phyloP scores from a whole-genome alignment of 192 early-diverging fungal species.

The Coemansia sp. region DNA sequence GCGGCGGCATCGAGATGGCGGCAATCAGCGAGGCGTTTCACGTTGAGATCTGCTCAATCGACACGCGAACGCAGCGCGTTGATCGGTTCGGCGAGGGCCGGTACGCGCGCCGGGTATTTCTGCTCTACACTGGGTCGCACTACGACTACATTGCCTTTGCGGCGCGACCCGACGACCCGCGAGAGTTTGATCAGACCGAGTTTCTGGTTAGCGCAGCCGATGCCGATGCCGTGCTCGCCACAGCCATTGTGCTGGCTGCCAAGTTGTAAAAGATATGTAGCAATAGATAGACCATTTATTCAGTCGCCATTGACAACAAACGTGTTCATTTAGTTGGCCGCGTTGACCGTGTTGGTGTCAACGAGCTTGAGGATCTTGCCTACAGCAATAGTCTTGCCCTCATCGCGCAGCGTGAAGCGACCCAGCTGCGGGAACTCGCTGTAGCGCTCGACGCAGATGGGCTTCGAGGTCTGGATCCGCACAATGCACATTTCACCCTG shows the following conservation, averaged over 20 bases:
- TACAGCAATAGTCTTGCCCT: conserved; percentile 82
- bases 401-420: conserved; percentile 97
- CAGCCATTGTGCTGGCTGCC: conserved; percentile 20
- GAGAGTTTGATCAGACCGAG: conserved; percentile 60
- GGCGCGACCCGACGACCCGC: conserved; percentile 19
- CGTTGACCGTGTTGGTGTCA: background rate
- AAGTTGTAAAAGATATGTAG: conserved; percentile 1
- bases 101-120: conserved; percentile 40
- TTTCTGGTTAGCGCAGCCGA: conserved; percentile 36
- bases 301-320: no score
- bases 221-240: conserved; percentile 9
- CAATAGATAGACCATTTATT: no score
- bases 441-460: conserved; percentile 85
- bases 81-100: conserved; percentile 62
- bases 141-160: conserved; percentile 66
- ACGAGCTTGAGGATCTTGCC: conserved; percentile 87
- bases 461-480: conserved; percentile 68
- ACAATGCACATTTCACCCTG: conserved; percentile 87
- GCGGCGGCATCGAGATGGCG: conserved; percentile 56
- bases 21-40: conserved; percentile 53
- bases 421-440: conserved; percentile 85
- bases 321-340: background rate
- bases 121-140: conserved; percentile 63
- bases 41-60: conserved; percentile 62
- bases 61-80: conserved; percentile 51